A percentile compares a stretch with the other conserved stretches of the same genome.
Conservation (phyloP, 805 yeast genomes). For the Saccharomycopsis amapae region DNA sequence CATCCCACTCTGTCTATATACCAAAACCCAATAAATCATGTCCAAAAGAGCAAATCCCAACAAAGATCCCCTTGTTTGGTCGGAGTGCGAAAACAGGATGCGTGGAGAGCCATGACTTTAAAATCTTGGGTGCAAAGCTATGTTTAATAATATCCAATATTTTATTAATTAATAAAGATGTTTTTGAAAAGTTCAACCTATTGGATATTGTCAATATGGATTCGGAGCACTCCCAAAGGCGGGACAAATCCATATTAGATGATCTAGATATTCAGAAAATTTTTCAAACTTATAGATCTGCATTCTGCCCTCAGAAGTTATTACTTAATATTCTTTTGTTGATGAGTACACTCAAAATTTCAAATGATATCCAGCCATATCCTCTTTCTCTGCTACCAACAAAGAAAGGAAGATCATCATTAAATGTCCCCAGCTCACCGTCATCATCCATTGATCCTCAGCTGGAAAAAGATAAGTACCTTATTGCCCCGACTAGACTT, state of each 20-base stretch:
- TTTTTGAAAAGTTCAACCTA: background rate
- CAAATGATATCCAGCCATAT: no score
- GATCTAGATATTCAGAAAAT: background rate
- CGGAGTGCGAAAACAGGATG: no score
- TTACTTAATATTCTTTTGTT: background rate
- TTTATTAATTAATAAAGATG: background rate
- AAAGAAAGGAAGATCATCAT: background rate
- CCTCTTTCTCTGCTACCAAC: no score
- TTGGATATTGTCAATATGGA: background rate
- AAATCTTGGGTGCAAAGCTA: background rate
- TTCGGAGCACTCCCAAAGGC: no score
- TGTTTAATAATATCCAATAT: slow-evolving; percentile 2
- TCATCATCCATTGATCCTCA: background rate
- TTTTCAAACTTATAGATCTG: background rate
- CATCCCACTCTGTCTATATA: no score
- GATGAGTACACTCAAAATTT: no score
- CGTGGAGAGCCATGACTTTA: background rate
- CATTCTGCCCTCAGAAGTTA: background rate
- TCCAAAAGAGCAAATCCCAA: no score
- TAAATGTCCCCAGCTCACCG: background rate
- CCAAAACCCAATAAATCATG: no score
- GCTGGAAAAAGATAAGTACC: background rate
- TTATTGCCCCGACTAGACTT: slow-evolving; percentile 11
- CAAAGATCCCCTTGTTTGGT: no score
- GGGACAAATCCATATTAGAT: no score